Conservation (phyloP, 2,329 filamentous ascomycete genomes). For the Pyrenophora graminea region DNA sequence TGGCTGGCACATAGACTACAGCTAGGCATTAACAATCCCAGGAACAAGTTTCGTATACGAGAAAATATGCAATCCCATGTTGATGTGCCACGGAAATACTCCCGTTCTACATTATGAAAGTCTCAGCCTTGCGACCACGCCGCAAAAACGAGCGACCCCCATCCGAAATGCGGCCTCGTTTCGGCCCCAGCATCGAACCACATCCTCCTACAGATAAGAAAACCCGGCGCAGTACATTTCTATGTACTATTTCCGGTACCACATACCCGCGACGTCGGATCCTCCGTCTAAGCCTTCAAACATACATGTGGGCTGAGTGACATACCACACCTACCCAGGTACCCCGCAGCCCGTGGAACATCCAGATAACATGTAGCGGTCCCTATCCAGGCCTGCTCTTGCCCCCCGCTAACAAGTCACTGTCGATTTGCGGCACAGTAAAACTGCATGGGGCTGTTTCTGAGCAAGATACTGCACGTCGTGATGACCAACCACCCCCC, state of each 20-base stretch:
- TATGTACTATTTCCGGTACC: background rate
- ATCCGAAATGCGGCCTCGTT: background rate
- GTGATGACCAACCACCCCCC: background rate
- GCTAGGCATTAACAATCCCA: background rate
- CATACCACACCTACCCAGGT: background rate
- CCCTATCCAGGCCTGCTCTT: background rate
- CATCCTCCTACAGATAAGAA: background rate
- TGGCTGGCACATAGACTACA: background rate
- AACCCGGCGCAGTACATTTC: background rate
- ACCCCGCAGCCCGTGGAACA: background rate
- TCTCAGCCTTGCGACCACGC: constrained; percentile 2
- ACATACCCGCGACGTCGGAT: background rate
- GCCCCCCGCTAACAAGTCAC: background rate
- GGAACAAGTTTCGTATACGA: background rate
- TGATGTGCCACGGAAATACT: background rate
- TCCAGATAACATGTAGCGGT: background rate
- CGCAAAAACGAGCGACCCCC: background rate
- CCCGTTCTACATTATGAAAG: background rate
- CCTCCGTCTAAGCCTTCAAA: background rate
- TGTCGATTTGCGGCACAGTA: constrained; percentile 1
- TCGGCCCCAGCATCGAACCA: background rate
- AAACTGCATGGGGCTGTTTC: background rate
- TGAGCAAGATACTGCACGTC: constrained; percentile 1
- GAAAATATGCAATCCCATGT: background rate
- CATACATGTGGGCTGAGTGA: background rate